Evolutionary conservation across 164 flowering plant genomes (phyloP), one percentile per base, ranked within the genome.

Genomic region (Echeveria elegans): DNA sequence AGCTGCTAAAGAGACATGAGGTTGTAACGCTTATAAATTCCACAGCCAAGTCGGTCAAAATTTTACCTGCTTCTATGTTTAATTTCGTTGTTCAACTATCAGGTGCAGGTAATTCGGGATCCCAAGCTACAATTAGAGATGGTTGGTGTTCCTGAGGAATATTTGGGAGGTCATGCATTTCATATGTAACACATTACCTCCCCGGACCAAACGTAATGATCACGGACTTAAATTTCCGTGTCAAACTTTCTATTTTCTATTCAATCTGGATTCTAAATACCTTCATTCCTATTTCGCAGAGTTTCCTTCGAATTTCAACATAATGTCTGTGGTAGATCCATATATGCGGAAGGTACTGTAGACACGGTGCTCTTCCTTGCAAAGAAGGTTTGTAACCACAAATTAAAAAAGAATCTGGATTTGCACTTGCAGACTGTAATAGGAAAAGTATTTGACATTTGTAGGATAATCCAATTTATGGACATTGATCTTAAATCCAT

Each of bases 291-390:
- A 52, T 61, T 38, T 28, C 66, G 75, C 82, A 94, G 98, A 56
- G 99, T 94, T 68, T 82, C 93, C 14, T 89, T 94, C 37, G 97
- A 94, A 81, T 91, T 94, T 82, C 97, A 90, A 77, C 97, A 94
- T 66, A 91, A 94, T 71, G 99, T 94, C 8, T 94, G 98, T 72
- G 97, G 99, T 30, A 80, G 99, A 75, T 86, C 97, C 48, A 91
- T 94, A 62, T 94, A 94, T 68, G 99, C 96, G 1, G 96, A 94
- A 86, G 98, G 97, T 41, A 79, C 95, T 6, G 70, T 91, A 45
- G 98, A 90, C 79, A 93, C 95, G 50, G 81, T 83, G n/a, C 70
- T 94, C 68, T 94, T 94, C 74, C 88, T 94, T 32, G 85, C 88
- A 7, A 81, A 83, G 76, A 89, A 94, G 97, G 96, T 92, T 56